Evolutionary conservation across 1,284 basidiomycete genomes (phyloP).

Genomic region (Cutaneotrichosporon sp.): DNA sequence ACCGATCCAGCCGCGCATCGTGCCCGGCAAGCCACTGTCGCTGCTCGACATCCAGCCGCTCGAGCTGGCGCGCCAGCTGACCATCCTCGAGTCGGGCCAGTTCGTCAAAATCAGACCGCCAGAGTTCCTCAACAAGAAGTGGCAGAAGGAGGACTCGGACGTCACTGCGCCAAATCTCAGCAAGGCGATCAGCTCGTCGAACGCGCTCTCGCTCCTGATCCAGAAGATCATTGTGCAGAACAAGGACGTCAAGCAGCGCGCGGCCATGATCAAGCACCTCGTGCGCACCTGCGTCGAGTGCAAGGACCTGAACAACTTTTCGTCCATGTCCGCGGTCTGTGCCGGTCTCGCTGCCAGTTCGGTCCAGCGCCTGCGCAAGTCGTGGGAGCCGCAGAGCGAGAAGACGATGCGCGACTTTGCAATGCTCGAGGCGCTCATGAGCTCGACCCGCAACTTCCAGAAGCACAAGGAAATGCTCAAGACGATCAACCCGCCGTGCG

Average conservation of each 20-base stretch:
- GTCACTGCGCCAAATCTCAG: slow-evolving; percentile 23
- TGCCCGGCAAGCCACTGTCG: slow-evolving; percentile 30
- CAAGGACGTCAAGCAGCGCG: slow-evolving; percentile 81
- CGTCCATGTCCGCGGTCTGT: slow-evolving; percentile 94
- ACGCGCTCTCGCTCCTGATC: slow-evolving; percentile 82
- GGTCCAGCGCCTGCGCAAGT: slow-evolving; percentile 86
- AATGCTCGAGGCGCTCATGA: slow-evolving; percentile 79
- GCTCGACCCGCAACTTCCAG: slow-evolving; percentile 88
- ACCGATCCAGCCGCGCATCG: slow-evolving; percentile 10
- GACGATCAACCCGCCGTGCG: slow-evolving; percentile 86
- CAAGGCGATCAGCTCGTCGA: slow-evolving; percentile 86
- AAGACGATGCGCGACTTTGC: slow-evolving; percentile 55
- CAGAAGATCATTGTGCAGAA: slow-evolving; percentile 76
- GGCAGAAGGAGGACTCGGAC: slow-evolving; percentile 31
- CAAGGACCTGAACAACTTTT: slow-evolving; percentile 88
- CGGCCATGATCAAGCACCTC: slow-evolving; percentile 79
- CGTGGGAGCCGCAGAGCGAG: slow-evolving; percentile 63
- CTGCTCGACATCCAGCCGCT: slow-evolving; percentile 64
- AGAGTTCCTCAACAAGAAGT: slow-evolving; percentile 73
- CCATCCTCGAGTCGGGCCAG: slow-evolving; percentile 81
- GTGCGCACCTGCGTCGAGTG: slow-evolving; percentile 86
- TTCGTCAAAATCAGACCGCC: slow-evolving; percentile 87
- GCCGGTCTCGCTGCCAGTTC: slow-evolving; percentile 93
- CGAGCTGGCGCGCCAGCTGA: slow-evolving; percentile 91
- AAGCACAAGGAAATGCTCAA: slow-evolving; percentile 86